Conservation (phyloP, 768 basidiomycete genomes). For the Boletus edulis region DNA sequence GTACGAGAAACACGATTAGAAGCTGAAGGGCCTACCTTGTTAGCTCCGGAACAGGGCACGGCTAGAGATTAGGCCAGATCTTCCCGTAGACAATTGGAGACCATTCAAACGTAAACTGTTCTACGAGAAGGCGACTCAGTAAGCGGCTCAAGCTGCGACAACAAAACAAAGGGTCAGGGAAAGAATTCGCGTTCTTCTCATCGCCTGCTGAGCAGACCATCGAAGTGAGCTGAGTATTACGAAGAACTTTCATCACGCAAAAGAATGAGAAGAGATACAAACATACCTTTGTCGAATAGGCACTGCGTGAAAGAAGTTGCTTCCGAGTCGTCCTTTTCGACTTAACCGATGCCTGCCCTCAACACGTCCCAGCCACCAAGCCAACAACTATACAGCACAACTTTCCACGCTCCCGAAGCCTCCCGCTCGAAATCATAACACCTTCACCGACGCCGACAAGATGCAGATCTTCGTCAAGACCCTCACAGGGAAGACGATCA, state of each 20-base stretch:
- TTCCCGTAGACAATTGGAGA: background rate
- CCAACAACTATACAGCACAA: slow-evolving; percentile 35
- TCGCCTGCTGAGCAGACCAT: slow-evolving; percentile 42
- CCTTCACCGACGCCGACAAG: slow-evolving; percentile 16
- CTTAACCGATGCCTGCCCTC: slow-evolving; percentile 22
- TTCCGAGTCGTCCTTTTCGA: too few species aligned
- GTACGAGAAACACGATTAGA: slow-evolving; percentile 4
- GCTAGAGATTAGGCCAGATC: background rate
- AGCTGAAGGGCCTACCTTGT: slow-evolving; percentile 12
- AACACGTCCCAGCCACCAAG: slow-evolving; percentile 22
- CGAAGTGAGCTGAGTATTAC: slow-evolving; percentile 68
- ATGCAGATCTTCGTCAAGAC: slow-evolving; percentile 85
- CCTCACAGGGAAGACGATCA: slow-evolving; percentile 55
- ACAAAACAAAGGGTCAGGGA: slow-evolving; percentile 33
- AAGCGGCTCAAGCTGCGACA: background rate
- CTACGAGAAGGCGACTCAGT: slow-evolving; percentile 5
- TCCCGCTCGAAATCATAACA: background rate
- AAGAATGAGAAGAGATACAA: background rate
- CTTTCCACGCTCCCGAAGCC: slow-evolving; percentile 15
- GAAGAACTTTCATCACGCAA: slow-evolving; percentile 32
- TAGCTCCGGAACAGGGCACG: background rate
- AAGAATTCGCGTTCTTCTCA: slow-evolving; percentile 51
- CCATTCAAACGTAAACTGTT: background rate
- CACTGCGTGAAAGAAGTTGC: too few species aligned
- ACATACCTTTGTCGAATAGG: slow-evolving; percentile 3